Conservation (phyloP, 306 rosid species). For the Quercus parvula region DNA sequence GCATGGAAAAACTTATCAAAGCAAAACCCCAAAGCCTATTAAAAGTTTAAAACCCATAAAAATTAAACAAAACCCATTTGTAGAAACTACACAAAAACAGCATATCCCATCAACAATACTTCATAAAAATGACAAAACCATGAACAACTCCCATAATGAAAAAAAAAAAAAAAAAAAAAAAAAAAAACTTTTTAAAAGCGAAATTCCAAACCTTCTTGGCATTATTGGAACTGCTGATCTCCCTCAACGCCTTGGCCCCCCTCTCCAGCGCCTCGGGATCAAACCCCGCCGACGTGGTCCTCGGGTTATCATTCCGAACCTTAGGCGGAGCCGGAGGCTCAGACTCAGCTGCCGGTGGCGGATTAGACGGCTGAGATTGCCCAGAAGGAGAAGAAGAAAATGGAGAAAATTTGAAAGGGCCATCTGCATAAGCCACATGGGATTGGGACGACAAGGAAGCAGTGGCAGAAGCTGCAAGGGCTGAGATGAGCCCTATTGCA, state of each 20-base stretch:
- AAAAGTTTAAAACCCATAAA: not conserved
- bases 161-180: not conserved
- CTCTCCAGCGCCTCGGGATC: conserved; percentile 83
- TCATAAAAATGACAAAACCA: not conserved
- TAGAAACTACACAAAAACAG: not conserved
- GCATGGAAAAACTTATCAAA: not conserved
- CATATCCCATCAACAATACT: not conserved
- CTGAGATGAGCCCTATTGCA: conserved; percentile 50
- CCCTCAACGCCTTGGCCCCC: conserved; percentile 58
- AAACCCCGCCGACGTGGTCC: conserved; percentile 82
- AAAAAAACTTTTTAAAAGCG: not conserved
- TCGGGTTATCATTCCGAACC: conserved; percentile 75
- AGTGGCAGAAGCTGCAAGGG: conserved; percentile 57
- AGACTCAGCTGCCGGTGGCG: conserved; percentile 14
- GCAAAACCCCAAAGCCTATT: not conserved
- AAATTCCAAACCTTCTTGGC: conserved; percentile 60
- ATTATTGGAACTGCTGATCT: conserved; percentile 46
- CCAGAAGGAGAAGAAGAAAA: conserved; percentile 24
- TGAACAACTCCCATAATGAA: not conserved
- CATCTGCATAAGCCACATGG: conserved; percentile 45
- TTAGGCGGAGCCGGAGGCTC: conserved; percentile 37
- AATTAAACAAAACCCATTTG: not conserved
- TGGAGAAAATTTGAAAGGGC: conserved; percentile 42
- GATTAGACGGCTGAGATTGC: conserved; percentile 6
- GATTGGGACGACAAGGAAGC: conserved; percentile 32